Percentiles rank a stretch among this genome's conserved stretches.
Conservation (phyloP, 768 basidiomycete genomes). For the Pleurotus platypus region DNA sequence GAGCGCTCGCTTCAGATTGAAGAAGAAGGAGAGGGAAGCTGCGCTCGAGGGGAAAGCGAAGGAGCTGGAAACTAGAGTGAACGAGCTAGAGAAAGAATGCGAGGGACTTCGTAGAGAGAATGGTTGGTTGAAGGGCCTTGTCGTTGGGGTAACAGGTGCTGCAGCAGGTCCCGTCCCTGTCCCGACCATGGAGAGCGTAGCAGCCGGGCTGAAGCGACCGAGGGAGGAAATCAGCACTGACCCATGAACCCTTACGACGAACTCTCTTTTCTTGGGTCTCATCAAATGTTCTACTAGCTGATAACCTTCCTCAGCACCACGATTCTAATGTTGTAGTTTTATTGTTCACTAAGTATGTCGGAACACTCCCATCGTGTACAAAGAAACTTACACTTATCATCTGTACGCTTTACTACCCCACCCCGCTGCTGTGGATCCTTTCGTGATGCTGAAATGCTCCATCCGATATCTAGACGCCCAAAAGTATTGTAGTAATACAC, state of each 20-base stretch:
- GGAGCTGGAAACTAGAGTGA: slow-evolving; percentile 77
- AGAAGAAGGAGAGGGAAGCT: slow-evolving; percentile 94
- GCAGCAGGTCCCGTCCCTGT: slow-evolving; percentile 36
- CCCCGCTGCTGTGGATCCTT: neutral
- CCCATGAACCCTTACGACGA: neutral
- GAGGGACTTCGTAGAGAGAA: slow-evolving; percentile 87
- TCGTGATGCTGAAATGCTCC: neutral
- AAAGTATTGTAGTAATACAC: neutral
- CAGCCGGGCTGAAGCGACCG: slow-evolving; percentile 16
- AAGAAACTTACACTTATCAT: too few relatives aligned
- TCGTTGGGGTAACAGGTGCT: slow-evolving; percentile 83
- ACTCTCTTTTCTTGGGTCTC: neutral
- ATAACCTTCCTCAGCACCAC: neutral
- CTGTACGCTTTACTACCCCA: neutral
- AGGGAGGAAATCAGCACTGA: slow-evolving; percentile 15
- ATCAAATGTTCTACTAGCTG: neutral
- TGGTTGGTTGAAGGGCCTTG: slow-evolving; percentile 87
- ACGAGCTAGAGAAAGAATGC: slow-evolving; percentile 86
- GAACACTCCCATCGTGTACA: too few relatives aligned
- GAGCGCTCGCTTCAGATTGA: slow-evolving; percentile 87
- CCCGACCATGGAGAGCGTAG: slow-evolving; percentile 1
- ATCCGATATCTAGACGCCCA: slow-evolving; percentile 3
- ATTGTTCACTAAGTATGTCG: slow-evolving; percentile 1
- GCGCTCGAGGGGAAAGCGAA: slow-evolving; percentile 84
- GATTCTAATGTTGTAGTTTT: neutral